These are phyloP conservation scores for Coemansia sp. DNA, from an alignment of 192 early-diverging fungal species.

Conservation along the genomic window DNA sequence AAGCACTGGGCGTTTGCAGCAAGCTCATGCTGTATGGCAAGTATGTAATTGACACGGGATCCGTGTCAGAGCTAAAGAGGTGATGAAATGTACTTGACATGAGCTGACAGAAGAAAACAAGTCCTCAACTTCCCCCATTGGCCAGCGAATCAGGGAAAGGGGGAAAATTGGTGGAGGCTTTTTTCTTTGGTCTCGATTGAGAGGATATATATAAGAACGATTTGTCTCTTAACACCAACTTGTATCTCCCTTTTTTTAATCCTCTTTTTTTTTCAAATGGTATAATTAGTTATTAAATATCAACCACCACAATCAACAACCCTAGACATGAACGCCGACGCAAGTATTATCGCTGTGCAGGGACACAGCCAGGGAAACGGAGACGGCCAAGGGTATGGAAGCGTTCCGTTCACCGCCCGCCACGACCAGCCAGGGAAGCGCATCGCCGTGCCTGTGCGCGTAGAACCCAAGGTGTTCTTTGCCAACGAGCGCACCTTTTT, in stretches of 20 bases:
- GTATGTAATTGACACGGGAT: neutral
- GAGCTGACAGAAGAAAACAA: no score
- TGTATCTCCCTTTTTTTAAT: neutral
- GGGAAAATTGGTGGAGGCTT: neutral
- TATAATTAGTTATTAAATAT: neutral
- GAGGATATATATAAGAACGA: no score
- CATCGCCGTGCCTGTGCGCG: constrained; percentile 71
- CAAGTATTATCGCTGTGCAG: constrained; percentile 50
- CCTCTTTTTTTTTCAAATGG: neutral
- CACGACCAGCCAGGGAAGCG: constrained; percentile 58
- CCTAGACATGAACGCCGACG: constrained; percentile 40
- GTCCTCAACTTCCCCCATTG: no score
- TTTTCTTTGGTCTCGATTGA: no score
- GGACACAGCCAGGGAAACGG: constrained; percentile 28
- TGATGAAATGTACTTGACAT: no score
- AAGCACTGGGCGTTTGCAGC: no score
- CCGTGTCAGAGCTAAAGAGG: no score
- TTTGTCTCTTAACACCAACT: neutral
- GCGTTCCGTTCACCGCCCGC: constrained; percentile 27
- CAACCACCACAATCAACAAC: neutral
- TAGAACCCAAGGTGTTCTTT: constrained; percentile 94
- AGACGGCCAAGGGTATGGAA: constrained; percentile 29
- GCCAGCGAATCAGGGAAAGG: neutral
- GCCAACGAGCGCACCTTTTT: constrained; percentile 93
- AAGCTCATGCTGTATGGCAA: no score